Conservation (phyloP, 2,329 filamentous ascomycete species). For the Aspergillus jensenii region DNA sequence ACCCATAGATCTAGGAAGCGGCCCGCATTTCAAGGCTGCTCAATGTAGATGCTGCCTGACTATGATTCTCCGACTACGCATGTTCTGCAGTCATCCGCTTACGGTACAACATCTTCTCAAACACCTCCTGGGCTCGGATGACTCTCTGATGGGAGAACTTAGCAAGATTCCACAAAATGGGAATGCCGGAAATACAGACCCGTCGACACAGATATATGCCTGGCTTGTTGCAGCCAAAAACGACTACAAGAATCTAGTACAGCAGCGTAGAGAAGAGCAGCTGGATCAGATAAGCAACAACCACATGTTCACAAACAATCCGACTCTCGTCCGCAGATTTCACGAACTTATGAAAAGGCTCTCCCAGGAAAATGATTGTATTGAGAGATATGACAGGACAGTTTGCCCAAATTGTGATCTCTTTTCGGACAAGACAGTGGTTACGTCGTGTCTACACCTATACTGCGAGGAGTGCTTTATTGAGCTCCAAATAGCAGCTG, state of each 20-base stretch:
- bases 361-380: slow-evolving; percentile 33
- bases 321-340: slow-evolving; percentile 36
- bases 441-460: slow-evolving; percentile 56
- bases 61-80: slow-evolving; percentile 52
- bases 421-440: slow-evolving; percentile 39
- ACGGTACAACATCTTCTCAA: slow-evolving; percentile 48
- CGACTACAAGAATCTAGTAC: not conserved
- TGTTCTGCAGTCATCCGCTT: slow-evolving; percentile 52
- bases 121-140: slow-evolving; percentile 41
- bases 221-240: slow-evolving; percentile 23
- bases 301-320: slow-evolving; percentile 2
- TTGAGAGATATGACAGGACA: slow-evolving; percentile 33
- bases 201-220: slow-evolving; percentile 18
- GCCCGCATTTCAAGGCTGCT: slow-evolving; percentile 8
- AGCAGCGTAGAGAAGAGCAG: not conserved
- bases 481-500: not conserved
- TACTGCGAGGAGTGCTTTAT: slow-evolving; percentile 54
- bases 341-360: slow-evolving; percentile 38
- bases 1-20: not conserved
- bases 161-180: slow-evolving; percentile 28
- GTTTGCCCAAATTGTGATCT: slow-evolving; percentile 47
- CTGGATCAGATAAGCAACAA: not conserved
- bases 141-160: slow-evolving; percentile 47
- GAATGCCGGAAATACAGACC: slow-evolving; percentile 4
- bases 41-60: slow-evolving; percentile 44